Conservation (phyloP, 2,329 filamentous ascomycete species). For the Colletotrichum acutatum region DNA sequence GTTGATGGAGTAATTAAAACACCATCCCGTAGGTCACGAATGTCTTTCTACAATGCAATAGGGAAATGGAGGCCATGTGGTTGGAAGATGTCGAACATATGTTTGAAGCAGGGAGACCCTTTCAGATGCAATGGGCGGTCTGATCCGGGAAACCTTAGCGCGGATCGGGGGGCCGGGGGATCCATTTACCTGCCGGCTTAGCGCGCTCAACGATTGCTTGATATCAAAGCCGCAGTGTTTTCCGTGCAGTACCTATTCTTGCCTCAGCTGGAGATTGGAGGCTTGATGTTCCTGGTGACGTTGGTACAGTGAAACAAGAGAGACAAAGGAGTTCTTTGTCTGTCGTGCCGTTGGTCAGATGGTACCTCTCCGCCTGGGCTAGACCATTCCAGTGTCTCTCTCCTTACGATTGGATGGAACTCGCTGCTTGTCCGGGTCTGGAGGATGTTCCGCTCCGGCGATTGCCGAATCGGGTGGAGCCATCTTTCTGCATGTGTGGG, state of each 20-base stretch:
- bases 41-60: not conserved
- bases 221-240: not conserved
- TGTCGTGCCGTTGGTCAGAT: not conserved
- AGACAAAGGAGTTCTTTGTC: not conserved
- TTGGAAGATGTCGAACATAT: slow-evolving; percentile 4
- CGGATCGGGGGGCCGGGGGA: slow-evolving; percentile 3
- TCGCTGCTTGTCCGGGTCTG: not conserved
- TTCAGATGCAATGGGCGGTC: slow-evolving; percentile 26
- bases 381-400: too few relatives aligned
- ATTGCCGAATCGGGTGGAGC: slow-evolving; percentile 19
- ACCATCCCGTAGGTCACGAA: too few relatives aligned
- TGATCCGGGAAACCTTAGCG: slow-evolving; percentile 13
- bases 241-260: too few relatives aligned
- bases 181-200: slow-evolving; percentile 1
- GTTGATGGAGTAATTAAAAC: too few relatives aligned
- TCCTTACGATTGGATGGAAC: not conserved
- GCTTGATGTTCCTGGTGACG: not conserved
- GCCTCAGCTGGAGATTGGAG: too few relatives aligned
- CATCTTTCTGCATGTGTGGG: not conserved
- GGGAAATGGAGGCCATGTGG: not conserved
- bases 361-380: too few relatives aligned
- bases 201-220: slow-evolving; percentile 1
- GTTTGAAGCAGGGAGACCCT: slow-evolving; percentile 20
- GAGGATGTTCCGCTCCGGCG: slow-evolving; percentile 5
- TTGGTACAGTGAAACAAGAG: not conserved